A percentile compares a stretch with the other conserved stretches of the same genome.
These are phyloP conservation scores for Nitzschia sp. DNA, from an alignment of 108 stramenopile species.

Conservation along the genomic window DNA sequence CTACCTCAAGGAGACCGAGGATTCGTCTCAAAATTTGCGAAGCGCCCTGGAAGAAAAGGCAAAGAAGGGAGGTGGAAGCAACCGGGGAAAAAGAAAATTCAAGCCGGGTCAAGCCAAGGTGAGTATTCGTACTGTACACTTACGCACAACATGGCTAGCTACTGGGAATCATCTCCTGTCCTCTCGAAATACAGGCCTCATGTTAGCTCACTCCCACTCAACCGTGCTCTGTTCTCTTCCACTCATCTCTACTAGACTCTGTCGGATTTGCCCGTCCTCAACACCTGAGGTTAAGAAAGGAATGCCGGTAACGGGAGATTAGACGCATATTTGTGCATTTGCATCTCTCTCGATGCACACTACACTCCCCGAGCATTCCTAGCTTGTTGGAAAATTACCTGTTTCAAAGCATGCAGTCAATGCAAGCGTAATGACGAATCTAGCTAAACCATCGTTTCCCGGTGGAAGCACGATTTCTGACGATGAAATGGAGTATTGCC, in stretches of 20 bases:
- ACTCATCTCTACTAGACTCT: slow-evolving; percentile 37
- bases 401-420: neutral
- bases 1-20: slow-evolving; percentile 52
- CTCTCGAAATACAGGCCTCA: too few relatives aligned
- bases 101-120: slow-evolving; percentile 82
- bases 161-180: too few relatives aligned
- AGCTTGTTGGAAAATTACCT: neutral
- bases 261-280: slow-evolving; percentile 80
- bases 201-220: too few relatives aligned
- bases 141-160: too few relatives aligned
- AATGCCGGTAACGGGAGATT: slow-evolving; percentile 11
- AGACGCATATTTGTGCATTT: neutral
- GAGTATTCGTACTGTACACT: neutral
- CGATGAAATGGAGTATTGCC: slow-evolving; percentile 1
- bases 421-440: slow-evolving; percentile 41
- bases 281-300: slow-evolving; percentile 88
- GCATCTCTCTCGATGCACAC: neutral
- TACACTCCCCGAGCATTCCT: neutral
- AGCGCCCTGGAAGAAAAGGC: slow-evolving; percentile 84
- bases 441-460: slow-evolving; percentile 35
- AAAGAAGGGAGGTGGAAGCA: slow-evolving; percentile 37
- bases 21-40: slow-evolving; percentile 64
- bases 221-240: too few relatives aligned
- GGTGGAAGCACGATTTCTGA: slow-evolving; percentile 43
- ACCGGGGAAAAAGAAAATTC: slow-evolving; percentile 59